phyloP scores from a whole-genome alignment of 257 asterid genomes.

The Solanum corneliomulleri region DNA sequence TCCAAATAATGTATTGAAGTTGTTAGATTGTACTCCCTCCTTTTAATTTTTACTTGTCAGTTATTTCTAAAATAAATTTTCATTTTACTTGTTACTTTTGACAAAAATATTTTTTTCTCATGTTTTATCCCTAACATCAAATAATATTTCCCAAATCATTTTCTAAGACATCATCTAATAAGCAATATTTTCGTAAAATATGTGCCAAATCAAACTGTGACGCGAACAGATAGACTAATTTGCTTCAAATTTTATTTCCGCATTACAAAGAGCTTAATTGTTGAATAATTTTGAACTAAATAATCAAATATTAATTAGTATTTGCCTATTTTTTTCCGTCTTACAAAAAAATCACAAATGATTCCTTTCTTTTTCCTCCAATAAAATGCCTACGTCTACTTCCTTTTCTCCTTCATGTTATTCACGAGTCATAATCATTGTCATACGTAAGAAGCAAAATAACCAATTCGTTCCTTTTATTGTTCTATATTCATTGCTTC shows the following conservation, averaged over 20 bases:
- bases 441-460: not conserved
- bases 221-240: no score
- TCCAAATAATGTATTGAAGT: not conserved
- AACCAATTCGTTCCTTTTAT: not conserved
- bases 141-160: no score
- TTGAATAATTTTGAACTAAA: not conserved
- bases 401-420: not conserved
- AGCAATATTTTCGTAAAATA: no score
- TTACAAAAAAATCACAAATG: not conserved
- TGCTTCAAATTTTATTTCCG: not conserved
- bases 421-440: not conserved
- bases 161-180: no score
- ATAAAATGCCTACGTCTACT: not conserved
- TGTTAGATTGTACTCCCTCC: no score
- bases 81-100: no score
- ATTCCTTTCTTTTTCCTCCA: not conserved
- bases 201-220: no score
- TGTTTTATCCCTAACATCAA: no score
- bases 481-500: slow-evolving; percentile 2
- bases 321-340: not conserved
- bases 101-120: no score
- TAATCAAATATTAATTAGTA: not conserved
- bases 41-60: no score
- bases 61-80: no score
- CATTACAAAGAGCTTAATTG: not conserved